phyloP scores from a whole-genome alignment of 108 stramenopile species.

The Cyclotella sp. region DNA sequence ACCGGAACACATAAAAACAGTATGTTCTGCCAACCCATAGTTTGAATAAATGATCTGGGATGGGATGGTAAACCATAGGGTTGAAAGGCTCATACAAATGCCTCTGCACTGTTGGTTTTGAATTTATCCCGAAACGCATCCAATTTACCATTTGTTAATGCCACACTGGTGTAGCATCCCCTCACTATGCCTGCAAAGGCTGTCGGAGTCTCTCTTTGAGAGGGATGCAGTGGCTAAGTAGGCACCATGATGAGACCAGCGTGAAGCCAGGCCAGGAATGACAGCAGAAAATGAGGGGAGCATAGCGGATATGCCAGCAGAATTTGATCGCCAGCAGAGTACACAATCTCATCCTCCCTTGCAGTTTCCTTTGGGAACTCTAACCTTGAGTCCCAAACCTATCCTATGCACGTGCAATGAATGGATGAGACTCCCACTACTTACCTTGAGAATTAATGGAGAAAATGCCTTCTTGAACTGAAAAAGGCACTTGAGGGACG shows the following conservation, averaged over 20 bases:
- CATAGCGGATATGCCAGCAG: slow-evolving; percentile 95
- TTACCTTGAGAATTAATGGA: too few species aligned
- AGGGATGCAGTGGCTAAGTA: slow-evolving; percentile 96
- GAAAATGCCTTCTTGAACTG: too few species aligned
- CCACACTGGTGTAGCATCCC: slow-evolving; percentile 83
- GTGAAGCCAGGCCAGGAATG: slow-evolving; percentile 96
- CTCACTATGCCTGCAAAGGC: slow-evolving; percentile 81
- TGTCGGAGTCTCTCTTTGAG: slow-evolving; percentile 70
- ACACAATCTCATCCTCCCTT: too few species aligned
- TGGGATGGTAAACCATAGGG: slow-evolving; percentile 71
- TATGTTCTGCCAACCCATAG: slow-evolving; percentile 99
- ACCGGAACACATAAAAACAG: slow-evolving; percentile 94
- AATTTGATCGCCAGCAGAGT: slow-evolving; percentile 87
- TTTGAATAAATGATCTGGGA: slow-evolving; percentile 84
- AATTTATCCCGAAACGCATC: slow-evolving; percentile 31
- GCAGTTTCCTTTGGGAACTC: too few species aligned
- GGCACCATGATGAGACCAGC: slow-evolving; percentile 92
- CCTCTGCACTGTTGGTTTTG: slow-evolving; percentile 27
- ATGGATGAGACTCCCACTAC: too few species aligned
- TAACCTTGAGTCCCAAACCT: too few species aligned
- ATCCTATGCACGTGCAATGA: too few species aligned
- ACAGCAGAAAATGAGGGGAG: slow-evolving; percentile 94
- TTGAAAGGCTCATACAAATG: slow-evolving; percentile 77
- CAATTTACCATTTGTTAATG: slow-evolving; percentile 88
- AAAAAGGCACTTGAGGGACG: too few species aligned